These are phyloP conservation scores for Aspergillus latus DNA, from an alignment of 2,329 filamentous ascomycete species.

Conservation along the genomic window DNA sequence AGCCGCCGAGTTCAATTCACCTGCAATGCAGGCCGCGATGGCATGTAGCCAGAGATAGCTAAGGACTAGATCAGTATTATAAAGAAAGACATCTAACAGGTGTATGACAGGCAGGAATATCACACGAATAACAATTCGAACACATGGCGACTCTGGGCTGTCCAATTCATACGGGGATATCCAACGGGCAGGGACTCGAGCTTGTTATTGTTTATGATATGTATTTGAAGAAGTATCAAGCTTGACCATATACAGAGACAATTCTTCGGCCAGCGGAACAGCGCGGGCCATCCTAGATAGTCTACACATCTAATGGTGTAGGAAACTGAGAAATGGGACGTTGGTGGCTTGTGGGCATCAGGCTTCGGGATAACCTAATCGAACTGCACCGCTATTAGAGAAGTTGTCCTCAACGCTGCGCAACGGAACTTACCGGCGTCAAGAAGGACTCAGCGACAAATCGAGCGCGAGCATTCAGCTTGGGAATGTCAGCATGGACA, in stretches of 20 bases:
- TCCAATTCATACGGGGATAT: not conserved
- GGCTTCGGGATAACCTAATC: constrained; percentile 18
- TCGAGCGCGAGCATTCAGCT: constrained; percentile 94
- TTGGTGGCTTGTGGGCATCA: constrained; percentile 21
- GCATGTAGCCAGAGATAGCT: too few species aligned
- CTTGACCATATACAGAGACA: constrained; percentile 17
- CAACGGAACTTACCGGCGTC: constrained; percentile 67
- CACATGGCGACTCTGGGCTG: constrained; percentile 5
- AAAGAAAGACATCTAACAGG: too few species aligned
- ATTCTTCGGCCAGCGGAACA: constrained; percentile 12
- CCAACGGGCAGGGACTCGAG: not conserved
- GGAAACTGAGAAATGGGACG: constrained; percentile 9
- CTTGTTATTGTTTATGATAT: not conserved
- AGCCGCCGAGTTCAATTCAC: too few species aligned
- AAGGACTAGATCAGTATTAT: too few species aligned
- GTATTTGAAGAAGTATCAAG: constrained; percentile 1
- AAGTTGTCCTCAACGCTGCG: not conserved
- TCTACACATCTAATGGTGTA: constrained; percentile 23
- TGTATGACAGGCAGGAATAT: too few species aligned
- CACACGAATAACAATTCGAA: not conserved
- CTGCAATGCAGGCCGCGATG: too few species aligned
- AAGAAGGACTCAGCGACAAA: constrained; percentile 98
- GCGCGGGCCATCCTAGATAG: constrained; percentile 26
- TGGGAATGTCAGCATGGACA: constrained; percentile 24
- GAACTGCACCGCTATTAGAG: constrained; percentile 26